Base-by-base conservation (phyloP, 2,329 filamentous ascomycete species). In the Epichloe festucae region DNA sequence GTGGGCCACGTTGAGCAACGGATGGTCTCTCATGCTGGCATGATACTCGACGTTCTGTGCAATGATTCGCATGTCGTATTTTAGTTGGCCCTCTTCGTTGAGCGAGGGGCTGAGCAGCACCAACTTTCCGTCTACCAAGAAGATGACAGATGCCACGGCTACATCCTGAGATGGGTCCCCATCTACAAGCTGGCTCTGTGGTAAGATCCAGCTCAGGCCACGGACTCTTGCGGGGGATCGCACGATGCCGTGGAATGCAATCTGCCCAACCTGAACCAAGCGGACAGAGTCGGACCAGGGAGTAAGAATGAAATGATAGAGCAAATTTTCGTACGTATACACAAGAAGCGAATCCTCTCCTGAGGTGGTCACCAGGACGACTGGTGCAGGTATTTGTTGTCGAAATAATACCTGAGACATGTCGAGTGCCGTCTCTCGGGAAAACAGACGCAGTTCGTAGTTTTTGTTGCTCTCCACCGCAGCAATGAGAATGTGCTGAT, bases 61-160 rank as follows among this genome's bases (percentile, higher is more conserved):
- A 63, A 98, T 85, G 53, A 97, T 85, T 10, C 90, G 85, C 93
- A 98, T 98, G 63, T 97, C 91, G 63, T 98, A 98, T 70, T 96
- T 97, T 49, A 96, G 75, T 59, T 89, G 85, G 5, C 87, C 87
- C 43, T 85, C 80, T 47, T 87, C 86, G 49, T 87, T 90, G 5
- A 88, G 74, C 0, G 89, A 90, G 1, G 93, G 91, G 57, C 94
- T 89, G 47, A 98, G 76, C 39, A 97, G 72, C 11, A 97, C 93
- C 19, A 98, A 79, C 65, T 98, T 98, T 34, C 91, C 93, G 63
- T 98, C 93, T 2, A 98, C 90, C n/a, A 98, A 75, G 62, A 98
- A 95, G 14, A 98, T 72, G 12, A 98, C 90, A 0, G 89, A 95
- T 7, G 93, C 93, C 51, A 91, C 85, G 12, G 89, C 85, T 8